Evolutionary conservation across 176 grass and related monocot species (phyloP).

Genomic region (Carex myosuroides): DNA sequence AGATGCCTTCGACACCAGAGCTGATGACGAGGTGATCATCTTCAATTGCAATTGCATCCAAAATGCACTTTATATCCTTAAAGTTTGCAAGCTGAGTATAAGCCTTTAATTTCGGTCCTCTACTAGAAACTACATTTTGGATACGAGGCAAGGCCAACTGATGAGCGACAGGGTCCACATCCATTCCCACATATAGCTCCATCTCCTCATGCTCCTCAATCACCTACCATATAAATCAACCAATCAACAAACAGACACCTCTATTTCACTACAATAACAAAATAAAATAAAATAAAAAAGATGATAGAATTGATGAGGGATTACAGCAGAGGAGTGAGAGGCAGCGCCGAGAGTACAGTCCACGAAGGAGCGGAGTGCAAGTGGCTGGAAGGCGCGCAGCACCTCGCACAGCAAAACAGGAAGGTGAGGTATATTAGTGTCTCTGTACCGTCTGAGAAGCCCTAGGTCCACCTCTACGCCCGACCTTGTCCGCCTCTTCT

Average conservation of each 20-base stretch:
- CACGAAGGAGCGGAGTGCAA: conserved; percentile 69
- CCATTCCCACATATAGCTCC: conserved; percentile 85
- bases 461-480: conserved; percentile 42
- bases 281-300: background rate
- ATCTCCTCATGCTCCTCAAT: conserved; percentile 84
- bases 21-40: background rate
- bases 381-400: conserved; percentile 44
- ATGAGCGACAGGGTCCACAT: conserved; percentile 61
- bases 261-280: background rate
- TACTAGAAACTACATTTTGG: conserved; percentile 38
- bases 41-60: conserved; percentile 18
- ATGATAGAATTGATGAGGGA: background rate
- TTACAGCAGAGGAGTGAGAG: conserved; percentile 68
- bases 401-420: conserved; percentile 76
- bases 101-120: conserved; percentile 21
- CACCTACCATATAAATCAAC: conserved; percentile 42
- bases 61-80: conserved; percentile 74
- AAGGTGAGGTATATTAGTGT: conserved; percentile 38
- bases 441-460: conserved; percentile 41
- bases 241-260: conserved; percentile 23
- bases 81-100: conserved; percentile 68
- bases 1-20: conserved; percentile 49
- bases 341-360: conserved; percentile 91
- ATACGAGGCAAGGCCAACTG: conserved; percentile 43
- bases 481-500: conserved; percentile 79